These are phyloP conservation scores for Hemileccinum rubropunctum DNA, from an alignment of 768 basidiomycete genomes.

Conservation along the genomic window DNA sequence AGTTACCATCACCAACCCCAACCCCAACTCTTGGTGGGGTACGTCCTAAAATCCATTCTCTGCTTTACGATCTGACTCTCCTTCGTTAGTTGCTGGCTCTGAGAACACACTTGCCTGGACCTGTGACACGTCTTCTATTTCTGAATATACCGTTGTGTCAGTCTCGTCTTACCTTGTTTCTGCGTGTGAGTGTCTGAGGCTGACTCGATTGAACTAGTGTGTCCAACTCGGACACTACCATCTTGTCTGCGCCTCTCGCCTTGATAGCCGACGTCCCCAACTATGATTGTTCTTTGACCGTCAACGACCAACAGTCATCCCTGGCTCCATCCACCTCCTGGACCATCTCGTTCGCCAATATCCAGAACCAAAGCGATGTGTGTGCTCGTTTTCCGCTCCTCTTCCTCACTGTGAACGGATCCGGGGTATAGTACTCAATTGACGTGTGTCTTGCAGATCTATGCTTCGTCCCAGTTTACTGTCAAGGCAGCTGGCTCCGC, in stretches of 20 bases:
- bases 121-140: slow-evolving; percentile 41
- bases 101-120: slow-evolving; percentile 60
- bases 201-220: slow-evolving; percentile 33
- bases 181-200: slow-evolving; percentile 5
- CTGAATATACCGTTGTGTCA: slow-evolving; percentile 49
- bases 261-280: slow-evolving; percentile 52
- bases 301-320: slow-evolving; percentile 45
- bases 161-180: not conserved
- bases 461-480: slow-evolving; percentile 57
- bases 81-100: slow-evolving; percentile 48
- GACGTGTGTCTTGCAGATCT: slow-evolving; percentile 41
- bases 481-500: slow-evolving; percentile 54
- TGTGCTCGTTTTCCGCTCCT: slow-evolving; percentile 21
- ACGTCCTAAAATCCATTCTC: slow-evolving; percentile 21
- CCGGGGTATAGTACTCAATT: not conserved
- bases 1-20: slow-evolving; percentile 45
- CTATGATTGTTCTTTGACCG: slow-evolving; percentile 55
- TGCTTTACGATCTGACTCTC: not conserved
- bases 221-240: slow-evolving; percentile 39
- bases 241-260: slow-evolving; percentile 38
- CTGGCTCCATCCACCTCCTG: slow-evolving; percentile 46
- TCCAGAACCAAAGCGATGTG: slow-evolving; percentile 52
- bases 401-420: no score
- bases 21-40: slow-evolving; percentile 60
- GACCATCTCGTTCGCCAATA: slow-evolving; percentile 48